Evolutionary conservation across 2,329 filamentous ascomycete genomes (phyloP).

Genomic region (Diaporthe sp.): DNA sequence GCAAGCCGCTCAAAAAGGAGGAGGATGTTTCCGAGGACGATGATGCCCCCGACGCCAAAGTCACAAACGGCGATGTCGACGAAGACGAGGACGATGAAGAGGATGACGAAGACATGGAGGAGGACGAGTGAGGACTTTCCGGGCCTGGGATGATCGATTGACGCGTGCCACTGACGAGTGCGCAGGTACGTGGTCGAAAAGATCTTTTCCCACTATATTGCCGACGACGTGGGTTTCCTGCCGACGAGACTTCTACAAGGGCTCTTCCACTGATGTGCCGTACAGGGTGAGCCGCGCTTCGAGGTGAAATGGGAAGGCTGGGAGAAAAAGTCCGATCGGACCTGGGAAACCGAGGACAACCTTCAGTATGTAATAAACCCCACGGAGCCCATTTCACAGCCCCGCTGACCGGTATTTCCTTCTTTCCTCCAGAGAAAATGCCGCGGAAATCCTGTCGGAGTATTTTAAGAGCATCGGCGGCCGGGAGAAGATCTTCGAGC

Average conservation of each 20-base stretch:
- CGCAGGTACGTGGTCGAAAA: constrained; percentile 80
- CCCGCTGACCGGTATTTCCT: constrained; percentile 25
- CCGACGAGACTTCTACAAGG: neutral
- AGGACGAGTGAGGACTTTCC: constrained; percentile 47
- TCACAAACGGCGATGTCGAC: constrained; percentile 36
- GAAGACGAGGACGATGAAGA: constrained; percentile 45
- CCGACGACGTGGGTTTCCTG: constrained; percentile 62
- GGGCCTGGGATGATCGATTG: neutral
- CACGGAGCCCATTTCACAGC: neutral
- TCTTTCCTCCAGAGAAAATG: constrained; percentile 63
- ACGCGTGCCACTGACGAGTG: constrained; percentile 50
- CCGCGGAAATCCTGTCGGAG: constrained; percentile 71
- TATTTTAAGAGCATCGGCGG: constrained; percentile 78
- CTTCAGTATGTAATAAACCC: constrained; percentile 61
- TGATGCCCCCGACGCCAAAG: constrained; percentile 31
- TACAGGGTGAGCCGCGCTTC: constrained; percentile 69
- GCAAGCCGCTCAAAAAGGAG: constrained; percentile 43
- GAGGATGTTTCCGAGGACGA: constrained; percentile 45
- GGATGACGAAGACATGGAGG: constrained; percentile 48
- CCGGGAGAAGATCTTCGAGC: constrained; percentile 66
- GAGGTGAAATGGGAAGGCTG: constrained; percentile 88
- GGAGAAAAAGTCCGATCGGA: constrained; percentile 77
- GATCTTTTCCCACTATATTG: constrained; percentile 76
- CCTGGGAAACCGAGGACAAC: constrained; percentile 85
- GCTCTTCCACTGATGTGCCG: constrained; percentile 20